Conservation (phyloP, 2,329 filamentous ascomycete species). For the Diaporthe ilicicola region DNA sequence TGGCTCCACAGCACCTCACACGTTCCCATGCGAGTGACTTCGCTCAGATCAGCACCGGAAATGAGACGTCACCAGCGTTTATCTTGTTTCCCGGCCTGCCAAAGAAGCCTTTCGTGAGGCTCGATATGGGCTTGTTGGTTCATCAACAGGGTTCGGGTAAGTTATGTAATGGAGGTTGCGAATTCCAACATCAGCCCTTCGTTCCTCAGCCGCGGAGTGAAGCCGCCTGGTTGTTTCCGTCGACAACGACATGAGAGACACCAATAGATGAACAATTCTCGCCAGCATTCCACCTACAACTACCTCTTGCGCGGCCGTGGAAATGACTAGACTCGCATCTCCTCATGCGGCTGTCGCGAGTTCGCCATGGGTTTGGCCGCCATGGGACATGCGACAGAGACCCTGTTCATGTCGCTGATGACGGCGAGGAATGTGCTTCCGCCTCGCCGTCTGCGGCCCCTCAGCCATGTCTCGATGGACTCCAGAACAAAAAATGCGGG, state of each 20-base stretch:
- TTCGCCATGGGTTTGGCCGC: neutral
- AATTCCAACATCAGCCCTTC: conserved; percentile 11
- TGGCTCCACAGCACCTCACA: neutral
- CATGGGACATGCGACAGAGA: neutral
- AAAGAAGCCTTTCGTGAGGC: no score
- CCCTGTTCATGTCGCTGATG: neutral
- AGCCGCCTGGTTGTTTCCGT: neutral
- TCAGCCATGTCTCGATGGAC: neutral
- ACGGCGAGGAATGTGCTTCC: neutral
- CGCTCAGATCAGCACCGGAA: no score
- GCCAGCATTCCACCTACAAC: neutral
- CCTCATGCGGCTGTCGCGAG: neutral
- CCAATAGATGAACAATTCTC: neutral
- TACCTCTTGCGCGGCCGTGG: neutral
- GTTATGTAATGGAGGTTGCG: neutral
- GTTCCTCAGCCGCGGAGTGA: neutral
- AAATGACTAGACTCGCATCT: no score
- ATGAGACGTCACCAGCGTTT: no score
- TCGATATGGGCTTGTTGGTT: neutral
- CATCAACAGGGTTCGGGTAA: neutral
- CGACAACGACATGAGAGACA: neutral
- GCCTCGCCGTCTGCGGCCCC: neutral
- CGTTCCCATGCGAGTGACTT: neutral
- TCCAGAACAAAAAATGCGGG: neutral
- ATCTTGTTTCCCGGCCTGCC: no score